Base-by-base conservation (phyloP, 1,139 yeast species). In the Hansenula lynferdii region DNA sequence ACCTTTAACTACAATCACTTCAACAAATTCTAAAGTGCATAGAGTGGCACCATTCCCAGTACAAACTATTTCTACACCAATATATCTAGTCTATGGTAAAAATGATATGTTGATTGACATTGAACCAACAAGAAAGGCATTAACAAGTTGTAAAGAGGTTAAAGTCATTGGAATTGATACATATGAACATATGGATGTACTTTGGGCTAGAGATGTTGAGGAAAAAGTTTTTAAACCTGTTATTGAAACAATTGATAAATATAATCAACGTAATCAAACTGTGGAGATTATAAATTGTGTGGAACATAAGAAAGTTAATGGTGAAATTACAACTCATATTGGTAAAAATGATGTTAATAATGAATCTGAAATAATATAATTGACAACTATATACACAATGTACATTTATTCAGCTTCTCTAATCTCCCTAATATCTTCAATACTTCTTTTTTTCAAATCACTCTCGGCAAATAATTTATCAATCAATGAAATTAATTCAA, bases 101-200 rank as follows among this genome's bases (percentile, higher is more conserved):
- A 48, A 62, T 2, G 96, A 87, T 60, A 78, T 90, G 3, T 67
- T 87, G 35, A 92, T 87, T n/a, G 94, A 87, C 52, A 84, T 87
- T 37, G 70, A 77, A 14, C 72, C 77, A 8, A 78, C 86, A 75
- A 66, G 77, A 65, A 74, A 44, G 60, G 71, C 67, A 36, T 63
- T 53, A 65, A 65, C 56, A 49, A 71, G 48, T 48, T 68, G 49
- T 62, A 78, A 49, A 69, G 68, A 70, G 60, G 57, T 67, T 4
- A 60, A 70, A 2, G 54, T 67, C 0, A 58, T 67, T 16, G 67
- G 72, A 3, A 69, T 76, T 3, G 63, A 58, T 0, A 59, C 64
- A 15, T 87, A 85, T 57, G 90, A 86, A 48, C 96, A 86, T 57
- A 70, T 86, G 59, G 96, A 86, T 54, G 84, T 84, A n/a, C 56